Conservation (phyloP, 148 eudicot genomes). For the Heliamphora exappendiculata region DNA sequence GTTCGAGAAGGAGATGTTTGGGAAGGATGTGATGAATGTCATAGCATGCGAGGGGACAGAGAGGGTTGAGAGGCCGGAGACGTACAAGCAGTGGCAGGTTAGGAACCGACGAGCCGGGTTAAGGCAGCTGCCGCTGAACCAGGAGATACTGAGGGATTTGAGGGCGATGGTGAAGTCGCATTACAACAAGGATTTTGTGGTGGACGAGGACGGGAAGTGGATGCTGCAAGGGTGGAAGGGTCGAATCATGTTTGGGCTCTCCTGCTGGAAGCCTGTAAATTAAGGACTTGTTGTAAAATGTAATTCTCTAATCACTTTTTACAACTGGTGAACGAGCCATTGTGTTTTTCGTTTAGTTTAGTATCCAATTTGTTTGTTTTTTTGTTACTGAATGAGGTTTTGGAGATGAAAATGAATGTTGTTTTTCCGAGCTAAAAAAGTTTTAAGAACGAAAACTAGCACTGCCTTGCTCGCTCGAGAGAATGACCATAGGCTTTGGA, state of each 20-base stretch:
- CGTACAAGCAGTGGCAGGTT: slow-evolving; percentile 62
- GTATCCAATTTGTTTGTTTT: no score
- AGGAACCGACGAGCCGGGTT: slow-evolving; percentile 48
- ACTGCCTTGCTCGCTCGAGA: no score
- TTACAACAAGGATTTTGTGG: slow-evolving; percentile 50
- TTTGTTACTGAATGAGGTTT: no score
- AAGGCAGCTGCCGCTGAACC: slow-evolving; percentile 26
- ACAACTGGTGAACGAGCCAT: not conserved
- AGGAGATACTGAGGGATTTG: slow-evolving; percentile 27
- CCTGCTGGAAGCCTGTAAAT: slow-evolving; percentile 60
- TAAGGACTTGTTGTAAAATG: not conserved
- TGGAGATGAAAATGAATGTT: no score
- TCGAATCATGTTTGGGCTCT: slow-evolving; percentile 41
- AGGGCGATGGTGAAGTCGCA: slow-evolving; percentile 29
- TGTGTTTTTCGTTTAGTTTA: no score
- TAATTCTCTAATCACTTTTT: not conserved
- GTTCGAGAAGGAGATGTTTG: slow-evolving; percentile 30
- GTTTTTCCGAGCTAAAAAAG: no score
- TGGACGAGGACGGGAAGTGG: slow-evolving; percentile 51
- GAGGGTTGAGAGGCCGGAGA: slow-evolving; percentile 60
- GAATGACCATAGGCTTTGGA: no score
- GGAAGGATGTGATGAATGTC: slow-evolving; percentile 39
- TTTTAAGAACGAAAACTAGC: no score
- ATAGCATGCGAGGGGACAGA: slow-evolving; percentile 60
- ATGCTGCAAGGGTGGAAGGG: slow-evolving; percentile 82